phyloP scores from a whole-genome alignment of 352 stramenopile species.

The Globisporangium heterothallicum region DNA sequence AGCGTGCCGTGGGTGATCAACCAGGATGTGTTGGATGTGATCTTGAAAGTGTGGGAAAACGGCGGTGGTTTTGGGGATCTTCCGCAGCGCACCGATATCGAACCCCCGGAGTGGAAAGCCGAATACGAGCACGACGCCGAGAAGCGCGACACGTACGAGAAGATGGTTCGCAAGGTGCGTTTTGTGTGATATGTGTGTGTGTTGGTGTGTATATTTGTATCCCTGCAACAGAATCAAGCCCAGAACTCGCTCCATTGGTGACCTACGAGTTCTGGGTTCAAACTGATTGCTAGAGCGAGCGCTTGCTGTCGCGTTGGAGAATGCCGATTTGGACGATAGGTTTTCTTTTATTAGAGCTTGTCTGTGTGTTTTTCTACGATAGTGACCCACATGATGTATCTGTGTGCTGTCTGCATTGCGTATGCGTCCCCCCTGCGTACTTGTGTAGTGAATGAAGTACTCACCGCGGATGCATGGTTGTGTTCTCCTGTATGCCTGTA shows the following conservation, averaged over 20 bases:
- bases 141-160: slow-evolving; percentile 51
- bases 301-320: slow-evolving; percentile 22
- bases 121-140: slow-evolving; percentile 64
- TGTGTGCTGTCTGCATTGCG: too few species aligned
- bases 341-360: slow-evolving; percentile 1
- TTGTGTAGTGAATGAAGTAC: too few species aligned
- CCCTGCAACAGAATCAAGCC: slow-evolving; percentile 81
- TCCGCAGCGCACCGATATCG: slow-evolving; percentile 69
- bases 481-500: slow-evolving; percentile 15
- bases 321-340: slow-evolving; percentile 1
- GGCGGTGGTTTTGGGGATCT: slow-evolving; percentile 93
- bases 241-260: slow-evolving; percentile 32
- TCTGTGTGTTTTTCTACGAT: slow-evolving; percentile 1
- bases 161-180: slow-evolving; percentile 73
- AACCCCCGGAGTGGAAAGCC: slow-evolving; percentile 49
- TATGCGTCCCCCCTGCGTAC: too few species aligned
- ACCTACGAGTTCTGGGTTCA: slow-evolving; percentile 70
- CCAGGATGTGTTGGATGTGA: slow-evolving; percentile 88
- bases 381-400: background rate
- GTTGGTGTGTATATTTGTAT: slow-evolving; percentile 5
- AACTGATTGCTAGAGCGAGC: slow-evolving; percentile 76
- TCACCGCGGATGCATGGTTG: too few species aligned
- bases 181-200: background rate
- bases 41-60: slow-evolving; percentile 88
- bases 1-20: slow-evolving; percentile 96